Evolutionary conservation across 2,329 filamentous ascomycete genomes (phyloP).

Genomic region (Alternaria consortialis): DNA sequence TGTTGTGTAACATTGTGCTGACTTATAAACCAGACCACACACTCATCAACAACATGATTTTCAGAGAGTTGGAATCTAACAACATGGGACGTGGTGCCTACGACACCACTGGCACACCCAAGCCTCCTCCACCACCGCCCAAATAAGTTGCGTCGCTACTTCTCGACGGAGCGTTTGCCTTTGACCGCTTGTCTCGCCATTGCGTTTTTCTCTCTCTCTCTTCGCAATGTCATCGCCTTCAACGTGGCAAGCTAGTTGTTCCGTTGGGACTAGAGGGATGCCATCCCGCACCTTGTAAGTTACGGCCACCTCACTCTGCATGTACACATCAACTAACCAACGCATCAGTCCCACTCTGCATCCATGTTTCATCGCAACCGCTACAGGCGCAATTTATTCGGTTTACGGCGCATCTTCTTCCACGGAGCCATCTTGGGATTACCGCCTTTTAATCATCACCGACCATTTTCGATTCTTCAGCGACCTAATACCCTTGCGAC

Average conservation of each 20-base stretch:
- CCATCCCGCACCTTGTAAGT: slow-evolving; percentile 47
- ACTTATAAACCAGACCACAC: slow-evolving; percentile 44
- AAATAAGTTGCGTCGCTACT: slow-evolving; percentile 40
- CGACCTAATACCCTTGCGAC: slow-evolving; percentile 51
- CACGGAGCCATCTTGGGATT: slow-evolving; percentile 31
- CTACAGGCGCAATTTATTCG: slow-evolving; percentile 22
- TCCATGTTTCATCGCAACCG: slow-evolving; percentile 23
- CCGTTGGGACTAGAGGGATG: slow-evolving; percentile 47
- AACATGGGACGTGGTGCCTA: slow-evolving; percentile 62
- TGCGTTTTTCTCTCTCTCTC: slow-evolving; percentile 5
- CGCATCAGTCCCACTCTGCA: slow-evolving; percentile 36
- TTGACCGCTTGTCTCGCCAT: background rate
- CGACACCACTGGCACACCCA: slow-evolving; percentile 60
- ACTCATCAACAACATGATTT: slow-evolving; percentile 51
- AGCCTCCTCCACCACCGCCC: slow-evolving; percentile 54
- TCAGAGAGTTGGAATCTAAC: slow-evolving; percentile 52
- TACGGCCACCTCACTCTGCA: slow-evolving; percentile 39
- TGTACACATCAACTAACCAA: slow-evolving; percentile 40
- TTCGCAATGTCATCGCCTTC: slow-evolving; percentile 1
- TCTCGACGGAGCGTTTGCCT: slow-evolving; percentile 17
- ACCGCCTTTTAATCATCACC: slow-evolving; percentile 51
- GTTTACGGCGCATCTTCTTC: slow-evolving; percentile 29
- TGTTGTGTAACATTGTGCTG: slow-evolving; percentile 31
- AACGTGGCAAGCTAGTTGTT: slow-evolving; percentile 18
- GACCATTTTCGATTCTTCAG: slow-evolving; percentile 44